Evolutionary conservation across 1,284 basidiomycete genomes (phyloP).

Genomic region (Ceratobasidium sp.): DNA sequence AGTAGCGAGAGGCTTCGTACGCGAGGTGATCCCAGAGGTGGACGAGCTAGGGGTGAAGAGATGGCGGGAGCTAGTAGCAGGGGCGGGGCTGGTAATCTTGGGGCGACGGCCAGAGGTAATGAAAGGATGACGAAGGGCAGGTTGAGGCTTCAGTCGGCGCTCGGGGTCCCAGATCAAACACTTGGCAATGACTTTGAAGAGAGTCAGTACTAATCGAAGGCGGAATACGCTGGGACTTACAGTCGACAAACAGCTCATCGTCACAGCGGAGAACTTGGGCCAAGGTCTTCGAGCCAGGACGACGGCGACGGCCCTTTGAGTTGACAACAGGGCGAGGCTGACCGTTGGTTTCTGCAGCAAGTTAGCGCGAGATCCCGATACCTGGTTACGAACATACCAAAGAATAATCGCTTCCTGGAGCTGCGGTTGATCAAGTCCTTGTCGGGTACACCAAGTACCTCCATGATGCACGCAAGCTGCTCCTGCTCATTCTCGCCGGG

Average conservation of each 20-base stretch:
- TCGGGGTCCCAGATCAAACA: constrained; percentile 99
- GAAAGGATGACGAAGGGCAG: constrained; percentile 91
- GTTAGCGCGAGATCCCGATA: constrained; percentile 23
- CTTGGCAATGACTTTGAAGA: constrained; percentile 76
- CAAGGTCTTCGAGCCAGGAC: constrained; percentile 90
- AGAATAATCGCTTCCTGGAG: constrained; percentile 93
- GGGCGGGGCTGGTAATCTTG: constrained; percentile 53
- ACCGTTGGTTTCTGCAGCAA: constrained; percentile 81
- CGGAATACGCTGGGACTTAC: constrained; percentile 55
- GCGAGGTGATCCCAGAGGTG: constrained; percentile 50
- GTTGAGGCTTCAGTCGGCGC: constrained; percentile 90
- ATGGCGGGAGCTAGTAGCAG: constrained; percentile 58
- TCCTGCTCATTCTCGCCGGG: constrained; percentile 99
- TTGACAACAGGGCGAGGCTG: constrained; percentile 93
- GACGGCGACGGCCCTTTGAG: constrained; percentile 91
- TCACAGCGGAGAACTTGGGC: constrained; percentile 87
- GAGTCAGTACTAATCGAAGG: constrained; percentile 50
- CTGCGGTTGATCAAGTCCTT: constrained; percentile 94
- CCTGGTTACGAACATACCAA: constrained; percentile 65
- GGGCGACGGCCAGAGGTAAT: constrained; percentile 65
- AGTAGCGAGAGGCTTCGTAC: constrained; percentile 62
- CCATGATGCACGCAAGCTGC: constrained; percentile 99
- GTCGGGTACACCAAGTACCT: constrained; percentile 94
- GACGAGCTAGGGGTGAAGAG: constrained; percentile 62
- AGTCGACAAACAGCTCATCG: constrained; percentile 86